Base-by-base conservation (phyloP, 1,139 yeast genomes). In the Sugiyamaella castrensis region DNA sequence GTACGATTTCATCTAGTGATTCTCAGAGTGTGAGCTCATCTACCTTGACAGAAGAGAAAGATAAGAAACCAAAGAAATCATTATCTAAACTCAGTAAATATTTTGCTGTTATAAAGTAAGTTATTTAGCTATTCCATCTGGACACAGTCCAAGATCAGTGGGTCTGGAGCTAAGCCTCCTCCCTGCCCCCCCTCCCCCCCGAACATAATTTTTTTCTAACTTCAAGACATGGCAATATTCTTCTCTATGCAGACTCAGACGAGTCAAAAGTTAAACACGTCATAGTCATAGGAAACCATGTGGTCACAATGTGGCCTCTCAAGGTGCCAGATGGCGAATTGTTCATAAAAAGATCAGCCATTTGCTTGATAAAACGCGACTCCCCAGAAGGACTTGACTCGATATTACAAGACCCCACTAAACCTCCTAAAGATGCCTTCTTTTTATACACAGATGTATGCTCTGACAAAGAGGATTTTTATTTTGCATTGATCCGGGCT, bases 401-500 rank as follows among this genome's bases (percentile, higher is more conserved):
- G 31, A 52, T 64, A 15, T 40, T 58, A 19, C 45, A 33, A 12
- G 53, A 53, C 49, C 60, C 65, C 11, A 37, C 47, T 37, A 27
- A 53, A 1, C 69, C 76, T 1, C 82, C 87, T 0, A 78, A 79
- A 19, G 73, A 76, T 43, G 77, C 88, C 1, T 84, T 84, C 59
- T 92, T 77, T 67, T 68, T 91, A 1, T 87, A 88, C 64, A 79
- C 84, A 45, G 95, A 87, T 60, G 75, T 80, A 43, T 87, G 88
- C 55, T 76, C 76, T 46, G 91, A 84, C 41, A 91, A 92, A 62
- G 98, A 91, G 65, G 96, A 89, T 63, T 84, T 96, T 87, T 91
- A 91, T 65, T 88, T 88, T 67, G 81, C 87, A 1, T 71, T 91
- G 50, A 75, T 91, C n/a, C 72, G 82, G 51, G 92, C 94, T 1